These are phyloP conservation scores for Colletotrichum spinosum DNA, from an alignment of 2,329 filamentous ascomycete species.

Conservation along the genomic window DNA sequence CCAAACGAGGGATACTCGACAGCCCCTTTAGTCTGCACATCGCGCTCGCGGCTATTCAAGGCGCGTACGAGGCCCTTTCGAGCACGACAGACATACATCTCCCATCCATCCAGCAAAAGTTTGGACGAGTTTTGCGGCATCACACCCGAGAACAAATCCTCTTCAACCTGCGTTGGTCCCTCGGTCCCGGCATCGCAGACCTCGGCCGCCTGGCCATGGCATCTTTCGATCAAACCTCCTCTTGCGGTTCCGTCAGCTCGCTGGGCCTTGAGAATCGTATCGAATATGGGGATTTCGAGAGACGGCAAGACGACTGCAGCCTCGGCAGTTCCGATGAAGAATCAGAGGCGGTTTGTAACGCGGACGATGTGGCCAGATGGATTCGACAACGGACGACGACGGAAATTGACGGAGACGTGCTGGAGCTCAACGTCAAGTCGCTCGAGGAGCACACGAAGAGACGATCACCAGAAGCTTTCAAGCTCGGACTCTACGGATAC, in stretches of 20 bases:
- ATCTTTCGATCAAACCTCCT: neutral
- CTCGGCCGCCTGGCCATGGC: neutral
- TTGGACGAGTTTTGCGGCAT: neutral
- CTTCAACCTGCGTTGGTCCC: constrained; percentile 11
- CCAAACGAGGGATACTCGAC: neutral
- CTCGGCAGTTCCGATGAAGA: neutral
- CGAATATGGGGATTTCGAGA: neutral
- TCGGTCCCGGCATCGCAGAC: constrained; percentile 2
- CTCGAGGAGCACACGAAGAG: neutral
- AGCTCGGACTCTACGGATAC: neutral
- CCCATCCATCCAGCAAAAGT: neutral
- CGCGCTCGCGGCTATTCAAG: neutral
- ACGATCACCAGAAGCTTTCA: too few species aligned
- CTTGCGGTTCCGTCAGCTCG: neutral
- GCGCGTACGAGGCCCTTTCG: constrained; percentile 1
- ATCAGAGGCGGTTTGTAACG: neutral
- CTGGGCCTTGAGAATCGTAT: neutral
- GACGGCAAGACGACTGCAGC: neutral
- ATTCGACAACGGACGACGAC: neutral
- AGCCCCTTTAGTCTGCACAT: constrained; percentile 6
- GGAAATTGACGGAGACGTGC: neutral
- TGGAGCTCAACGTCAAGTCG: neutral
- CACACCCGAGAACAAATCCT: constrained; percentile 4
- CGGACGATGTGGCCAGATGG: neutral
- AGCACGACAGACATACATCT: neutral